These are phyloP conservation scores for Acaromyces ingoldii DNA, from an alignment of 1,284 basidiomycete genomes.

Conservation along the genomic window DNA sequence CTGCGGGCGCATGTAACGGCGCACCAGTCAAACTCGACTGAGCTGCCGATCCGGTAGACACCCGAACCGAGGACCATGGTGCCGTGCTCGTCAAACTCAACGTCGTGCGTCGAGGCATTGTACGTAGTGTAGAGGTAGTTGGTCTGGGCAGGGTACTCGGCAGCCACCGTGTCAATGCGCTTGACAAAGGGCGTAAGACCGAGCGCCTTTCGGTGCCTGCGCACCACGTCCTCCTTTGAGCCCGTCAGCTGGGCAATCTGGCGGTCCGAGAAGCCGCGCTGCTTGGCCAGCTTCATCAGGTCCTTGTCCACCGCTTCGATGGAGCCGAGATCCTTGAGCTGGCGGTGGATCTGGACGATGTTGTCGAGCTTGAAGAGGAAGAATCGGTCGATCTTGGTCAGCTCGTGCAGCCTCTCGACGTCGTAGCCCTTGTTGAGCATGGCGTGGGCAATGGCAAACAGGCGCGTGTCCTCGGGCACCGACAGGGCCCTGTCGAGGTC, in stretches of 20 bases:
- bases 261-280: slow-evolving; percentile 73
- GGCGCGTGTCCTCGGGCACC: slow-evolving; percentile 76
- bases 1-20: slow-evolving; percentile 94
- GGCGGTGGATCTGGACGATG: slow-evolving; percentile 61
- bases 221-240: slow-evolving; percentile 68
- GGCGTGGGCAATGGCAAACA: slow-evolving; percentile 95
- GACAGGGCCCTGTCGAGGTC: slow-evolving; percentile 74
- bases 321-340: slow-evolving; percentile 53
- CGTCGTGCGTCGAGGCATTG: slow-evolving; percentile 87
- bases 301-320: slow-evolving; percentile 59
- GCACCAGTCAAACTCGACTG: slow-evolving; percentile 99
- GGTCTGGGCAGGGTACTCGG: slow-evolving; percentile 96
- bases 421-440: slow-evolving; percentile 90
- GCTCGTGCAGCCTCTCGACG: slow-evolving; percentile 80
- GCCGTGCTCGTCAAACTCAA: slow-evolving; percentile 82
- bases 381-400: slow-evolving; percentile 97
- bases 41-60: slow-evolving; percentile 96
- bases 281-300: slow-evolving; percentile 47
- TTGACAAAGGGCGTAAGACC: slow-evolving; percentile 96
- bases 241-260: slow-evolving; percentile 75
- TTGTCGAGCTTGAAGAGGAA: slow-evolving; percentile 98
- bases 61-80: slow-evolving; percentile 97
- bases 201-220: slow-evolving; percentile 76
- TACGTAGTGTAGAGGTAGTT: slow-evolving; percentile 97
- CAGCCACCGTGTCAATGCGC: slow-evolving; percentile 97